Percentiles rank a stretch among this genome's conserved stretches.
Evolutionary conservation across 2,329 filamentous ascomycete genomes (phyloP).

Genomic region (Hypomyces rosellus): DNA sequence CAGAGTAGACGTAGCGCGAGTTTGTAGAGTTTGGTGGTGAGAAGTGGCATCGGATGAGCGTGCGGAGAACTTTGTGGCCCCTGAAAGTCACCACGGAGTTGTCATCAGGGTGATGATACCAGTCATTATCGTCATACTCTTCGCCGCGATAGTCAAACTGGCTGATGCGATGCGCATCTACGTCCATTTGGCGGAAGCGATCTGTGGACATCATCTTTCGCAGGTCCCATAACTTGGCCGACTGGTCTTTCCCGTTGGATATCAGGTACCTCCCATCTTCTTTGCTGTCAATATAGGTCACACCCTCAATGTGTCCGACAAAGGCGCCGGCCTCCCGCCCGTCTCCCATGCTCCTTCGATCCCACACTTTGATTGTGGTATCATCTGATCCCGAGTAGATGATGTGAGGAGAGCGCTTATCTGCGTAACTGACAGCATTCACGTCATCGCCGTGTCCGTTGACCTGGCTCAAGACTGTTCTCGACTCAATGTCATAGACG

Average conservation of each 20-base stretch:
- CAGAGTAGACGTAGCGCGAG: slow-evolving; percentile 87
- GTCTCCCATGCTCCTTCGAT: slow-evolving; percentile 85
- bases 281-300: slow-evolving; percentile 66
- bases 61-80: slow-evolving; percentile 82
- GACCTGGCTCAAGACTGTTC: slow-evolving; percentile 66
- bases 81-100: slow-evolving; percentile 91
- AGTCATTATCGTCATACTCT: slow-evolving; percentile 57
- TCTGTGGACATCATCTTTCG: slow-evolving; percentile 78
- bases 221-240: slow-evolving; percentile 95
- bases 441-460: slow-evolving; percentile 81
- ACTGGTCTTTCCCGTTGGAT: slow-evolving; percentile 92
- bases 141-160: slow-evolving; percentile 71
- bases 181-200: slow-evolving; percentile 50
- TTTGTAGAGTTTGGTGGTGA: slow-evolving; percentile 81
- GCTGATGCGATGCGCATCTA: slow-evolving; percentile 44
- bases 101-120: slow-evolving; percentile 63
- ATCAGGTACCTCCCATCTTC: slow-evolving; percentile 75
- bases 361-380: slow-evolving; percentile 92
- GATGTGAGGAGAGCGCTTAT: slow-evolving; percentile 82
- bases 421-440: slow-evolving; percentile 94
- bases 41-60: slow-evolving; percentile 92
- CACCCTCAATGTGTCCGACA: slow-evolving; percentile 58
- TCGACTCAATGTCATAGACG: slow-evolving; percentile 86
- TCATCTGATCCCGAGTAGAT: slow-evolving; percentile 96
- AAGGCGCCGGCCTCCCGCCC: slow-evolving; percentile 63